These are phyloP conservation scores for Teratosphaeria pseudoeucalypti DNA, from an alignment of 2,329 filamentous ascomycete genomes.

Conservation along the genomic window DNA sequence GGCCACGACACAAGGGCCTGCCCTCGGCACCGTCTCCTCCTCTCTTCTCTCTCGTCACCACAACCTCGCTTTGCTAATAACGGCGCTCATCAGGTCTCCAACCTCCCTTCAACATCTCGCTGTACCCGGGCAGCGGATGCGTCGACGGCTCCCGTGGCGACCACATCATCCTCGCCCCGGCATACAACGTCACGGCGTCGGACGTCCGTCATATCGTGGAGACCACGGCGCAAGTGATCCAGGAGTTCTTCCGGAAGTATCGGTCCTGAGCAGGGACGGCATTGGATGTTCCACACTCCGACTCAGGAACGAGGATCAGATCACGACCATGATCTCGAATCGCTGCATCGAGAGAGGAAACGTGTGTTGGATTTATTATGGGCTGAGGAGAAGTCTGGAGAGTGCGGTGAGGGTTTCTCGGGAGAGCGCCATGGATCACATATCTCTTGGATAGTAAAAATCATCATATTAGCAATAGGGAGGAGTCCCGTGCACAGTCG, in stretches of 20 bases:
- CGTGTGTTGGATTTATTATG: not conserved
- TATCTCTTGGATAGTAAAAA: too few species aligned
- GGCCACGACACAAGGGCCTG: not conserved
- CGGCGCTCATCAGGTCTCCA: slow-evolving; percentile 28
- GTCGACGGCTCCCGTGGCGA: slow-evolving; percentile 53
- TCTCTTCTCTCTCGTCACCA: not conserved
- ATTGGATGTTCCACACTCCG: too few species aligned
- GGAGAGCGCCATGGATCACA: not conserved
- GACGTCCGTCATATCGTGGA: slow-evolving; percentile 49
- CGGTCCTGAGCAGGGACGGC: too few species aligned
- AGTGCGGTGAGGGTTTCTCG: not conserved
- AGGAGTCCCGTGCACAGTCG: too few species aligned
- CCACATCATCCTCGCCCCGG: slow-evolving; percentile 58
- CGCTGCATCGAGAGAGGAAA: not conserved
- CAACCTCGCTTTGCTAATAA: not conserved
- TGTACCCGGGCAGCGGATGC: slow-evolving; percentile 56
- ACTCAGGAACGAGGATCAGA: too few species aligned
- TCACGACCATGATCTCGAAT: not conserved
- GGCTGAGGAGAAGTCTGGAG: not conserved
- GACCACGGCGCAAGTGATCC: slow-evolving; percentile 41
- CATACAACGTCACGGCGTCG: slow-evolving; percentile 51
- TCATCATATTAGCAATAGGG: too few species aligned
- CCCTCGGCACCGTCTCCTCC: not conserved
- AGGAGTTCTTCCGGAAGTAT: slow-evolving; percentile 33
- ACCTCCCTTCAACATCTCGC: slow-evolving; percentile 40